Base-by-base conservation (phyloP, 2,329 filamentous ascomycete genomes). In the Beauveria caledonica region DNA sequence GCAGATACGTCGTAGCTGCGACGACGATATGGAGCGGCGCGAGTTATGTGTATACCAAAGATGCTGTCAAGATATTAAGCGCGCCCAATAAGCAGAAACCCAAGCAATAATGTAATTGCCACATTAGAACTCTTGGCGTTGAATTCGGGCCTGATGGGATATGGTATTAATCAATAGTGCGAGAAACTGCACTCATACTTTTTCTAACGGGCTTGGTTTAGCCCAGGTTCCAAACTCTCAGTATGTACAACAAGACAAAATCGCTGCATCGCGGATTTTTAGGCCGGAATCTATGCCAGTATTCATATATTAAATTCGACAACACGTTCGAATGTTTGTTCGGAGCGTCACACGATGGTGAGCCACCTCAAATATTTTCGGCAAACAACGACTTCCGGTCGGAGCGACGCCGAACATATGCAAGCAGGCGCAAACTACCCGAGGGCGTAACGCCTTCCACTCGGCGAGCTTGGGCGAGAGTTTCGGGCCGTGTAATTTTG, bases 1-100 rank as follows among this genome's bases (percentile, higher is more conserved):
- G 66, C 66, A 93, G 90, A 69, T 93, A 90, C 67, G 74, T 95
- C 15, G 93, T 99, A 3, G 92, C 92, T 0, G 83, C 81, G 0
- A 99, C 94, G 4, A 99, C 94, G 0, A 75, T 96, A 6, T 97
- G 92, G 90, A 97, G 92, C 64, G 94, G 94, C 8, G 80, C 92
- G 15, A 96, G 92, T 72, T 99, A 99, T 71, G 80, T 96, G 7
- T 95, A 88, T 71, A 90, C 86, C 66, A 96, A 94, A 72, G 88
- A 96, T 67, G 93, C 92, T 0, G 92, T 97, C 36, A 95, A 88
- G 72, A 97, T 97, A 60, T 72, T 97, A 46, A 73, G 70, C 55
- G 69, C 72, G 62, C 62, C 63, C 52, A 67, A 66, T 60, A 66
- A 66, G 44, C 48, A 52, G 11, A 58, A 58, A 15, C 19, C 33